phyloP scores from a whole-genome alignment of 192 early-diverging fungal species.

The Pilaira anomala region DNA sequence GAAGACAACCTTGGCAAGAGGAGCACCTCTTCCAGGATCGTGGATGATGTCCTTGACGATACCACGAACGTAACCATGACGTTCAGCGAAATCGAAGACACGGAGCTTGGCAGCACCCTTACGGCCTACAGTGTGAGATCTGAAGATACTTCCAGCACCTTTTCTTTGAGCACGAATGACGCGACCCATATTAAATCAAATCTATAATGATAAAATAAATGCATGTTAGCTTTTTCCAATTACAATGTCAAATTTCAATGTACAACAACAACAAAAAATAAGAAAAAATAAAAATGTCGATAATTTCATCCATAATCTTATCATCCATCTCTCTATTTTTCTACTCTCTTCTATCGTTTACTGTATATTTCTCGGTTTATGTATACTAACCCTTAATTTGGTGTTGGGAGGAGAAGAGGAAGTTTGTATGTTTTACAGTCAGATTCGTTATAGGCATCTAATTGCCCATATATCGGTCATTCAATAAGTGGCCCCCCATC shows the following conservation, averaged over 20 bases:
- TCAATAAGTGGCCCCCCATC: background rate
- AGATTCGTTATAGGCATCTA: background rate
- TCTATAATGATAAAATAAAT: slow-evolving; percentile 9
- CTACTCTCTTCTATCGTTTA: slow-evolving; percentile 18
- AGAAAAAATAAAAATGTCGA: slow-evolving; percentile 3
- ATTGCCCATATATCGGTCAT: too few relatives aligned
- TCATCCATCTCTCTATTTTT: slow-evolving; percentile 13
- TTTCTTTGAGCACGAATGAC: slow-evolving; percentile 99
- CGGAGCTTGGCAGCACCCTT: slow-evolving; percentile 96
- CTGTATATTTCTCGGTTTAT: background rate
- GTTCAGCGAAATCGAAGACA: slow-evolving; percentile 92
- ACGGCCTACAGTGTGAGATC: slow-evolving; percentile 88
- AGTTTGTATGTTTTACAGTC: background rate
- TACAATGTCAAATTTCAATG: background rate
- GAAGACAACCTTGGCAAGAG: slow-evolving; percentile 73
- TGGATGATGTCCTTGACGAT: slow-evolving; percentile 99
- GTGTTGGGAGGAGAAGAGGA: slow-evolving; percentile 1
- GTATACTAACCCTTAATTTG: slow-evolving; percentile 1
- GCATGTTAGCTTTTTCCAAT: background rate
- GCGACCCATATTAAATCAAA: slow-evolving; percentile 79
- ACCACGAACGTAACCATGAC: slow-evolving; percentile 96
- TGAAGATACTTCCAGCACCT: slow-evolving; percentile 95
- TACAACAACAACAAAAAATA: too few relatives aligned
- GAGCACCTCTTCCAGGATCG: slow-evolving; percentile 96
- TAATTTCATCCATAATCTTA: background rate